Percentiles rank a stretch among this genome's conserved stretches.
These are phyloP conservation scores for Phytophthora sansomeana DNA, from an alignment of 352 stramenopile genomes.

Conservation along the genomic window DNA sequence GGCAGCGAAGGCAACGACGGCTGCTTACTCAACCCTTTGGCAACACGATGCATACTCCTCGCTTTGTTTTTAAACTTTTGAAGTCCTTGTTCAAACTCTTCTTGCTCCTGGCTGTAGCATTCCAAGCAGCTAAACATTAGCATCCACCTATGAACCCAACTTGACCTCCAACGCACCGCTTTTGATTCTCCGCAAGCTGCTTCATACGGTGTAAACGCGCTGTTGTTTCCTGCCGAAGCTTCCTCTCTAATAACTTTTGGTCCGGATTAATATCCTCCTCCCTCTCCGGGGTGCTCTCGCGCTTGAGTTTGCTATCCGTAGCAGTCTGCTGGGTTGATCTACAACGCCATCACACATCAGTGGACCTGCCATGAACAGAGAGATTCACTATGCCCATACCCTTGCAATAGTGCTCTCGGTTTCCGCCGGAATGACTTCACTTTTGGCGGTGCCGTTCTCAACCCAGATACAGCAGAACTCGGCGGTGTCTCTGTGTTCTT, in stretches of 20 bases:
- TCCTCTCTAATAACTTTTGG: slow-evolving; percentile 47
- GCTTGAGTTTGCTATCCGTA: background rate
- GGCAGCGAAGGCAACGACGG: background rate
- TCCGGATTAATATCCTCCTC: slow-evolving; percentile 38
- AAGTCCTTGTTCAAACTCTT: slow-evolving; percentile 61
- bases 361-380: background rate
- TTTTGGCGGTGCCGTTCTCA: background rate
- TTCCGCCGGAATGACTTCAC: slow-evolving; percentile 18
- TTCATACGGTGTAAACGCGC: slow-evolving; percentile 55
- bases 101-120: slow-evolving; percentile 50
- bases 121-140: background rate
- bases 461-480: background rate
- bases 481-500: slow-evolving; percentile 6
- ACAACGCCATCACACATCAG: slow-evolving; percentile 6
- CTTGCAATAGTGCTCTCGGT: slow-evolving; percentile 10
- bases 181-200: slow-evolving; percentile 49
- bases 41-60: slow-evolving; percentile 65
- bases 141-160: background rate
- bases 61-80: slow-evolving; percentile 65
- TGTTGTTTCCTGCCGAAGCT: slow-evolving; percentile 57
- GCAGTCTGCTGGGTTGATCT: slow-evolving; percentile 17
- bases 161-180: slow-evolving; percentile 35
- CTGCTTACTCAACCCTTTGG: slow-evolving; percentile 51
- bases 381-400: slow-evolving; percentile 9
- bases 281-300: slow-evolving; percentile 1